Base-by-base conservation (phyloP, 768 basidiomycete genomes). In the Crucibulum laeve region DNA sequence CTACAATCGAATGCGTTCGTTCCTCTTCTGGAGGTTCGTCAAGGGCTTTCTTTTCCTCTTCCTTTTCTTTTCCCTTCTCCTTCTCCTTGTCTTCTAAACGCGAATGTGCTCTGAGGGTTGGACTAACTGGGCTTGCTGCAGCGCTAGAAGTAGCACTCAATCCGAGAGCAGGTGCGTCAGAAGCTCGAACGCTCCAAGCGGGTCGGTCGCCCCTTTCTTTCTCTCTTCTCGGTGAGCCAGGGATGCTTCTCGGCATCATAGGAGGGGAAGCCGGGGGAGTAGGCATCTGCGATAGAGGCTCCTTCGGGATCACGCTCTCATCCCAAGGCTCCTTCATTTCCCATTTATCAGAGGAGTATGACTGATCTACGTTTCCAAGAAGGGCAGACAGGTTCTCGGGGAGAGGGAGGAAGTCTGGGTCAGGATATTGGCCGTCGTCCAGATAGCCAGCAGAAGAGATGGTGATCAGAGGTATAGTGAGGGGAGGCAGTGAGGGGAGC, bases 251-350 rank as follows among this genome's bases (percentile, higher is more conserved):
- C 11, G 38, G 6, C 8, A 32, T 42, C 25, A 48, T 43, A 14
- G 64, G 69, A 1, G 71, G 71, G 6, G 71, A 73, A 4, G 67
- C 70, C 1, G 71, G 71, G 1, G 71, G 71, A 3, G 71, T 73
- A 5, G 70, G 71, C 10, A 59, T 71, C 43, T 73, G 71, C 3
- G 53, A 53, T 24, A 47, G 47, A 4, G 47, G 24, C 10, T 39
- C 42, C 8, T 42, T 43, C 19, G 44, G 42, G 13, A 44, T 43
- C 7, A 23, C 26, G 18, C 23, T 24, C 14, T 2, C 24, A 23
- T 34, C 38, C 15, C 17, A 18, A 8, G 10, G 28, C 28, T 8
- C 28, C 8, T 32, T n/a, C 10, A 5, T 19, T 18, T 37, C 36
- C 18, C 24, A 11, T 25, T 40, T 40, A 11, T 40, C 38, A 6